phyloP scores from a whole-genome alignment of 192 early-diverging fungal species.

The Phlyctochytrium arcticum region DNA sequence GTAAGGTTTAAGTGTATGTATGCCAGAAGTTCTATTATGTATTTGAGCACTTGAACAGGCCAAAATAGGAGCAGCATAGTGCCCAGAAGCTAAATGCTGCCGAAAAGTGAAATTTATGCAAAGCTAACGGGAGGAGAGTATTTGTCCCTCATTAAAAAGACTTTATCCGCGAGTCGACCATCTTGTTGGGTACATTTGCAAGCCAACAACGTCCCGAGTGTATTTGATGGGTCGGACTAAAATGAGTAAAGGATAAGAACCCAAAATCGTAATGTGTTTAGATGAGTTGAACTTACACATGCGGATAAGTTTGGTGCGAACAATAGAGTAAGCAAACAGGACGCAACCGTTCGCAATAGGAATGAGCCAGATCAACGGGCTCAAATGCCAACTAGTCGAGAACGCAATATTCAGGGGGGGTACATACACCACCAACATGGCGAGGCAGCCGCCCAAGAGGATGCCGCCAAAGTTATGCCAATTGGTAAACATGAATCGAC shows the following conservation, averaged over 20 bases:
- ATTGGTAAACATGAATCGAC: constrained; percentile 80
- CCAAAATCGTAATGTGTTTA: neutral
- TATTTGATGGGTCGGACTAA: constrained; percentile 56
- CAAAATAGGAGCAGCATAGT: neutral
- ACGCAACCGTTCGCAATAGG: constrained; percentile 78
- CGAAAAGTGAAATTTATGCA: no score
- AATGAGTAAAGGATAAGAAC: neutral
- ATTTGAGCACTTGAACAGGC: neutral
- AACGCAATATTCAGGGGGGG: constrained; percentile 67
- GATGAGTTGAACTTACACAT: constrained; percentile 38
- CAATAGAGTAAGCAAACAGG: constrained; percentile 68
- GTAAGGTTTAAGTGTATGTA: no score
- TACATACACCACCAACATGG: constrained; percentile 75
- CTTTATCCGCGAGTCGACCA: constrained; percentile 36
- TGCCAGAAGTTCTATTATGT: no score
- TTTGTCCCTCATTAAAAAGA: no score
- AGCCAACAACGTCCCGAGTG: constrained; percentile 74
- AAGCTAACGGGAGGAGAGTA: no score
- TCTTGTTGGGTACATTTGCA: constrained; percentile 82
- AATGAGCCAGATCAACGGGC: constrained; percentile 78
- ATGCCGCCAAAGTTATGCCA: constrained; percentile 64
- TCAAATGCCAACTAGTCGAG: constrained; percentile 56
- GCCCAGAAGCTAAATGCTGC: no score
- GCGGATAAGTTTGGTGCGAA: constrained; percentile 62
- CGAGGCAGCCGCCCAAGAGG: constrained; percentile 62